phyloP scores from a whole-genome alignment of 495 filamentous ascomycete species.

The Aspergillus conjunctus region DNA sequence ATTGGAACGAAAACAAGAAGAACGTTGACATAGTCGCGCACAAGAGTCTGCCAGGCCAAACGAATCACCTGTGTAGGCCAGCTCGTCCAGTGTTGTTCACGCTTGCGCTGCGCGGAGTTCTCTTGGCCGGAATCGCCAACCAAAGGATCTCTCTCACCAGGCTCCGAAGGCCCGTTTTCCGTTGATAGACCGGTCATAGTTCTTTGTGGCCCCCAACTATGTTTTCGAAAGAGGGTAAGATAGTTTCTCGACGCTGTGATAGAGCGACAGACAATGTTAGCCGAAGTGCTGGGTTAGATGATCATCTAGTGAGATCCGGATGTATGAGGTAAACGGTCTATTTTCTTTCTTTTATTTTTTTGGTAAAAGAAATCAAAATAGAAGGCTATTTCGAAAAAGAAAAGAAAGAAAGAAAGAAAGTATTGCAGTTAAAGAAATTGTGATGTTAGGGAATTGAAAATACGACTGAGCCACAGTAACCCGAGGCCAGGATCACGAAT shows the following conservation, averaged over 20 bases:
- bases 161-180: conserved; percentile 33
- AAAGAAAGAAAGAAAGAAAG: not conserved
- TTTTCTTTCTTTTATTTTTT: not conserved
- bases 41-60: conserved; percentile 56
- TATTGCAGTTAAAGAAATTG: not conserved
- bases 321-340: not conserved
- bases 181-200: conserved; percentile 34
- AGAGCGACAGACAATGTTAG: conserved; percentile 12
- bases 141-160: conserved; percentile 37
- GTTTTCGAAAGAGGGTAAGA: conserved; percentile 35
- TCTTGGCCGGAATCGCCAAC: conserved; percentile 28
- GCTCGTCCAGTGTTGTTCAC: conserved; percentile 50
- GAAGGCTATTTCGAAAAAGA: too few relatives aligned
- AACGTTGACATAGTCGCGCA: conserved; percentile 78
- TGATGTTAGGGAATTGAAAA: not conserved
- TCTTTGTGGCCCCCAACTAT: conserved; percentile 36
- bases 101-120: conserved; percentile 37
- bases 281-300: not conserved
- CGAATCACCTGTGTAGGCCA: conserved; percentile 56
- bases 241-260: conserved; percentile 33
- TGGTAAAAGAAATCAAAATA: not conserved
- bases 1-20: conserved; percentile 88
- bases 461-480: not conserved
- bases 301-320: not conserved
- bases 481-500: not conserved